These are phyloP conservation scores for Citrus inodora DNA, from an alignment of 345 rosid species.

Conservation along the genomic window DNA sequence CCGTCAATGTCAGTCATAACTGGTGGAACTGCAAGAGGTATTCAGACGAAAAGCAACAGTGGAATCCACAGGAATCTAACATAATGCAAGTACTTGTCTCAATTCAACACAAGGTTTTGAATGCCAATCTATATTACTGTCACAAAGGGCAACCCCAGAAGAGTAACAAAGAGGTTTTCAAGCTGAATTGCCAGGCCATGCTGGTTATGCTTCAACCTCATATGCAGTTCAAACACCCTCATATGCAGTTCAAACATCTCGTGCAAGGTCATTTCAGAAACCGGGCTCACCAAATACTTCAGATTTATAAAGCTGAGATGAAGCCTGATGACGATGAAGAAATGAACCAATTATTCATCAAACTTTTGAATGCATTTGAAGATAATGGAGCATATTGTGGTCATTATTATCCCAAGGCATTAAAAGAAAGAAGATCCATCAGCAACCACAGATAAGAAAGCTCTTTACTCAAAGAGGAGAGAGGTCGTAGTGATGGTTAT, in stretches of 20 bases:
- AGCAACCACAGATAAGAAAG: neutral
- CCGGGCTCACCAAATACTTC: constrained; percentile 17
- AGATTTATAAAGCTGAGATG: constrained; percentile 13
- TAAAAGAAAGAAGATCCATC: neutral
- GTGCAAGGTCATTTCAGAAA: constrained; percentile 10
- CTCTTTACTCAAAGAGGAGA: neutral
- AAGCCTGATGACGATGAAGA: neutral
- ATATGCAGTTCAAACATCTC: neutral
- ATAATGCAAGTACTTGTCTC: constrained; percentile 6
- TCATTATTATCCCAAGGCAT: constrained; percentile 3
- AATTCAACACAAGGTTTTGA: constrained; percentile 10
- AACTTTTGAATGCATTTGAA: constrained; percentile 7
- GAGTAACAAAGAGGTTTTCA: neutral
- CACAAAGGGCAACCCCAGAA: neutral
- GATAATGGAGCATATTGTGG: constrained; percentile 15
- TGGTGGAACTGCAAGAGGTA: no score
- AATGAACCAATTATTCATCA: constrained; percentile 12
- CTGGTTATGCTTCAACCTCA: neutral
- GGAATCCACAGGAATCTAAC: neutral
- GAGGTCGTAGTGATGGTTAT: neutral
- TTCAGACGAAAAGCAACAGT: neutral
- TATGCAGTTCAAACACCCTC: neutral
- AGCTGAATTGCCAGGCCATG: constrained; percentile 11
- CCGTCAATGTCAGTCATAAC: neutral
- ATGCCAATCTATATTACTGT: neutral